A percentile compares a stretch with the other conserved stretches of the same genome.
Conservation (phyloP, 2,329 filamentous ascomycete genomes). For the Lecanosticta acicola region DNA sequence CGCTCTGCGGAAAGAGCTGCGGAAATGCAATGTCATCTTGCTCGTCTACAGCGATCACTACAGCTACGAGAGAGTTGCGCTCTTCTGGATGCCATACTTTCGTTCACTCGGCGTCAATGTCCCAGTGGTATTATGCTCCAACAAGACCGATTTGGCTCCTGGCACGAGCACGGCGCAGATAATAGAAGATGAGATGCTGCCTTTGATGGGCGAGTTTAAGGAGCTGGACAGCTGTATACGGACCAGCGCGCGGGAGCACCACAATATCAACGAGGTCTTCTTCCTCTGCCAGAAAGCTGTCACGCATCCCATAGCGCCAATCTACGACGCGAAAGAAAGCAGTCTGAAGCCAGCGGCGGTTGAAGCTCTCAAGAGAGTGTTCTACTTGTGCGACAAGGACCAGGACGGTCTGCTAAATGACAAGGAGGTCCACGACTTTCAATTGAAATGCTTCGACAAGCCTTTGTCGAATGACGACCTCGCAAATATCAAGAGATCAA, state of each 20-base stretch:
- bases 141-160: conserved; percentile 81
- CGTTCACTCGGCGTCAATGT: conserved; percentile 97
- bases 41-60: conserved; percentile 98
- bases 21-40: conserved; percentile 94
- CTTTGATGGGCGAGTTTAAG: conserved; percentile 66
- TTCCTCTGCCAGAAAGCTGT: conserved; percentile 98
- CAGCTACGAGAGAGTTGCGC: conserved; percentile 92
- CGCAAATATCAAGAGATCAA: conserved; percentile 82
- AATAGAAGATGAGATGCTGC: conserved; percentile 94
- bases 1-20: conserved; percentile 84
- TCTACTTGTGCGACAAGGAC: conserved; percentile 94
- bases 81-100: conserved; percentile 99
- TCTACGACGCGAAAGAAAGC: conserved; percentile 91
- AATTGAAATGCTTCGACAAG: conserved; percentile 87
- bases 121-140: conserved; percentile 91
- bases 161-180: conserved; percentile 75
- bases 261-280: conserved; percentile 90
- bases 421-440: conserved; percentile 83
- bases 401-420: conserved; percentile 91
- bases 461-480: conserved; percentile 74
- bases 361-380: conserved; percentile 79
- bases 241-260: conserved; percentile 83
- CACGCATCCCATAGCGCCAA: conserved; percentile 89
- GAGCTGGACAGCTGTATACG: conserved; percentile 98
- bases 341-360: conserved; percentile 83